phyloP scores from a whole-genome alignment of 2,329 filamentous ascomycete species.

The Macrophomina tecta region DNA sequence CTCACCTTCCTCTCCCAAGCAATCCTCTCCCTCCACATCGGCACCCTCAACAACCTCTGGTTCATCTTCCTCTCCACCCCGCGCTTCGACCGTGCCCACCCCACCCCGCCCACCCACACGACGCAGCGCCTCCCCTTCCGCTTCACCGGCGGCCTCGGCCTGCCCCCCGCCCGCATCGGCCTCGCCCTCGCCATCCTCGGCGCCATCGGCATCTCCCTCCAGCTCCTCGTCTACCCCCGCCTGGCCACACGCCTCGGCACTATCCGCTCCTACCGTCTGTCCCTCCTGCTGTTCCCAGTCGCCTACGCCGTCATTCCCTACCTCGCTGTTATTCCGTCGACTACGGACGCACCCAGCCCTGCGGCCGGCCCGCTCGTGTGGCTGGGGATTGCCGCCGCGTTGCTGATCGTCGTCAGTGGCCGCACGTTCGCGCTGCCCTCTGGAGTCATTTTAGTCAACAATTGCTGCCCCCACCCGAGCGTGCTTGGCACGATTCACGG shows the following conservation, averaged over 20 bases:
- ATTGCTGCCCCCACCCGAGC: slow-evolving; percentile 61
- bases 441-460: slow-evolving; percentile 66
- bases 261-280: slow-evolving; percentile 47
- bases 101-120: slow-evolving; percentile 41
- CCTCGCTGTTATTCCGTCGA: slow-evolving; percentile 50
- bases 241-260: slow-evolving; percentile 51
- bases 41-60: slow-evolving; percentile 57
- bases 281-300: slow-evolving; percentile 52
- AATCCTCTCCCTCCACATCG: slow-evolving; percentile 54
- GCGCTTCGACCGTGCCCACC: slow-evolving; percentile 46
- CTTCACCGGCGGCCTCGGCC: slow-evolving; percentile 57
- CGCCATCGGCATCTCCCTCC: slow-evolving; percentile 53
- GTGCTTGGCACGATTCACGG: slow-evolving; percentile 65
- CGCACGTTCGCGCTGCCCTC: slow-evolving; percentile 62
- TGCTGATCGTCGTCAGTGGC: slow-evolving; percentile 53
- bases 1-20: slow-evolving; percentile 52
- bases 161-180: slow-evolving; percentile 55
- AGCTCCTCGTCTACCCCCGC: slow-evolving; percentile 54
- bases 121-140: slow-evolving; percentile 48
- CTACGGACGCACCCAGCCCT: slow-evolving; percentile 44
- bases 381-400: slow-evolving; percentile 48
- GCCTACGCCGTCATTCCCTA: slow-evolving; percentile 53
- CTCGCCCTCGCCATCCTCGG: slow-evolving; percentile 56
- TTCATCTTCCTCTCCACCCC: slow-evolving; percentile 57
- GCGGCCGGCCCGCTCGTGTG: slow-evolving; percentile 51